Evolutionary conservation across 371 early-diverging fungal species (phyloP), one percentile per base, ranked within the genome.

Genomic region (Pancytospora philotis): DNA sequence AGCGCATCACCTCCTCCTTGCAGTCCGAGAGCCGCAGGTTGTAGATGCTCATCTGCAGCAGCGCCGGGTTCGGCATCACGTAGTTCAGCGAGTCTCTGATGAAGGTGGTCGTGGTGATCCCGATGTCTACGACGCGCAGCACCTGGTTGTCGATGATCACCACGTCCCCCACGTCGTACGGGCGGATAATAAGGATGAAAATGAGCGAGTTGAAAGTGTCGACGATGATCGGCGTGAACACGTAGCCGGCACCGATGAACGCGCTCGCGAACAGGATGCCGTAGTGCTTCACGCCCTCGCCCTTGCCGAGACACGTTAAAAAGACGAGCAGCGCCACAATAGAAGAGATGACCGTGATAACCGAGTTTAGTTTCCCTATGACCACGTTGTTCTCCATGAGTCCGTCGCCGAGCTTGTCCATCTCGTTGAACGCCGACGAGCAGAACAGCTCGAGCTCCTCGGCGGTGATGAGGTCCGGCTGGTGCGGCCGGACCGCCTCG

Each of bases 91-190:
- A 36, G 39, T 76, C 62, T 13, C 37, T 30, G 1, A 56, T 37
- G 53, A 72, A 62, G 51, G 69, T 64, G 10, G 65, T 69, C 36
- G 68, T 72, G 0, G 73, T 38, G n/a, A 76, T 28, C 0, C 76
- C 76, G 27, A 76, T 57, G 27, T 76, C 73, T 8, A 41, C 2
- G n/a, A 76, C 73, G 35, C 52, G 38, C 27, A 66, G 63, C 2
- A 61, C 25, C n/a, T 64, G 48, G 2, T 58, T 57, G 19, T 65
- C 52, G 6, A 72, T 35, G 36, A 30, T 51, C 6, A 76, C 51
- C n/a, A 53, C 51, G 60, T 76, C 76, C 13, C 76, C 76, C 52
- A 72, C 51, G 45, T 76, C 76, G 67, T 69, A 76, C 48, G 73
- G 65, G 19, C 73, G 8, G 10, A 76, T 63, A 32, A 65, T 49